These are phyloP conservation scores for Penicillium fimorum DNA, from an alignment of 495 filamentous ascomycete species.

Conservation along the genomic window DNA sequence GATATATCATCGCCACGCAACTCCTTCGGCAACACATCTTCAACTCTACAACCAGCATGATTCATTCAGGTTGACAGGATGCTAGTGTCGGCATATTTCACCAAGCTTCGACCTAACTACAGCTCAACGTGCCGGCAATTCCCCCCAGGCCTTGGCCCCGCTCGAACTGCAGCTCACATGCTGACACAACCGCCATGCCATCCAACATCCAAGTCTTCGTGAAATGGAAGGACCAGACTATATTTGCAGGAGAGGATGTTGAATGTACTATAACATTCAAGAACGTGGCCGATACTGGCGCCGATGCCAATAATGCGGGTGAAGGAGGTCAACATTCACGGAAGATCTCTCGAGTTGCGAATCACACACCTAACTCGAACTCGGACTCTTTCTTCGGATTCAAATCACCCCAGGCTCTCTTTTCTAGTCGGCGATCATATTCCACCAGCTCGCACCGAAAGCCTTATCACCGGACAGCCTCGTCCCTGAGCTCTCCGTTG, in stretches of 20 bases:
- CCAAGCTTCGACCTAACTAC: conserved; percentile 6
- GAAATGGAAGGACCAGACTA: conserved; percentile 83
- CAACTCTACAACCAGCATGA: conserved; percentile 22
- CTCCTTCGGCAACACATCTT: conserved; percentile 22
- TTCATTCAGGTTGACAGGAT: conserved; percentile 28
- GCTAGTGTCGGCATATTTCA: conserved; percentile 23
- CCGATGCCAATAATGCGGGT: conserved; percentile 34
- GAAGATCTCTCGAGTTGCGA: conserved; percentile 45
- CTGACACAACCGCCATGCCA: conserved; percentile 45
- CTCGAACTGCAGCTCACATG: conserved; percentile 34
- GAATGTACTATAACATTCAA: conserved; percentile 95
- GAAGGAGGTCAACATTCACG: conserved; percentile 41
- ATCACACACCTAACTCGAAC: conserved; percentile 35
- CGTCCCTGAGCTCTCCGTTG: conserved; percentile 47
- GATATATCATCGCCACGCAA: conserved; percentile 13
- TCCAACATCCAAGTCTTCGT: conserved; percentile 90
- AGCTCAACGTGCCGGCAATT: conserved; percentile 15
- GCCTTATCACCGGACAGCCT: conserved; percentile 41
- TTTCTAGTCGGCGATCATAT: conserved; percentile 41
- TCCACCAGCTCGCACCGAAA: conserved; percentile 35
- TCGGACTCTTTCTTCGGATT: conserved; percentile 45
- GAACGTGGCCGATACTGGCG: conserved; percentile 62
- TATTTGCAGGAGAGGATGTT: conserved; percentile 93
- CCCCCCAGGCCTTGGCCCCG: conserved; percentile 13
- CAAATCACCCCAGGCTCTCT: conserved; percentile 41